Evolutionary conservation across 129 eudicot genomes (phyloP), one percentile per base, ranked within the genome.

Genomic region (Mikania micrantha): DNA sequence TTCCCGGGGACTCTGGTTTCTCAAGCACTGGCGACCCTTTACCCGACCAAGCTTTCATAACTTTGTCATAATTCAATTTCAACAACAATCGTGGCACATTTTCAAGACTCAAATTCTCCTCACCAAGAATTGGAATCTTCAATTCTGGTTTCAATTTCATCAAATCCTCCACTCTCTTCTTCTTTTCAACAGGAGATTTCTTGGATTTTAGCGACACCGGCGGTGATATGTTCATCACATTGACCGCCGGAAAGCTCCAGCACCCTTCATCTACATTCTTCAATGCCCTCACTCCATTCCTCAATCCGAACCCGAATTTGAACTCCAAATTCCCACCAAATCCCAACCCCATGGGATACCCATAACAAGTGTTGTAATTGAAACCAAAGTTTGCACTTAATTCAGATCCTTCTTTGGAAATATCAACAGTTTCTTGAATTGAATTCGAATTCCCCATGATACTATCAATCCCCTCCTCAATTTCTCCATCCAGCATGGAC

Each of bases 401-500:
- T 62, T 8, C 58, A 52, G 20, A 9, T 48, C 9, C 70, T 11
- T 27, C 49, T 27, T 29, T 69, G 12, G 73, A 45, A 52, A 22
- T 1, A 29, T 74, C 69, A 1, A 81, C 79, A 32, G 25, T 80
- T 69, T 81, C 69, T 7, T 20, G 35, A 2, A 25, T 28, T 6
- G 78, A 59, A 40, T 48, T 47, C 13, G 50, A 61, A 9, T 42
- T 28, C 60, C 98, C 99, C 95, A 93, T 71, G 39, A 93, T 89
- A 32, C 96, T 86, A 62, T 93, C 96, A 42, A 93, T 88, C 6
- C 98, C 96, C 68, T 78, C 85, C 44, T 82, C 99, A 45, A 89
- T 81, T 73, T 92, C 98, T 69, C 85, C 98, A 67, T 89, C 96
- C 0, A 93, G 84, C 7, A 93, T 88, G 11, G 98, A 93, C 63